Conservation (phyloP, 1,284 basidiomycete species). For the Ceratobasidium papillatum region DNA sequence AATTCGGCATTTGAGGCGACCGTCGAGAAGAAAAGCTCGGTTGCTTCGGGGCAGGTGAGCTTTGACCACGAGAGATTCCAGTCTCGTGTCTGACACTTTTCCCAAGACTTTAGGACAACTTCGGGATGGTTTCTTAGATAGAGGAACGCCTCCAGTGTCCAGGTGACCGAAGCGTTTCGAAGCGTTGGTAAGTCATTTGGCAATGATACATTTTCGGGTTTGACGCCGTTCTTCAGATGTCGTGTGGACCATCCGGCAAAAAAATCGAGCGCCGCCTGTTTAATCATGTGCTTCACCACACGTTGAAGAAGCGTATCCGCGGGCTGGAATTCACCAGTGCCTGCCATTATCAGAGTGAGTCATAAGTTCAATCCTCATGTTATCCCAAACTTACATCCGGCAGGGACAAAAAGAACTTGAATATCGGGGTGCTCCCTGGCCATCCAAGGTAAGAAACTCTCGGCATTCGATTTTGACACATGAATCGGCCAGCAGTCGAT, state of each 20-base stretch:
- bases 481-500: not conserved
- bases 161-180: slow-evolving; percentile 1
- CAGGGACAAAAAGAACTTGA: not conserved
- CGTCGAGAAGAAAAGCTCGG: not conserved
- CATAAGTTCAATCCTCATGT: not conserved
- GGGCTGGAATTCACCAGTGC: slow-evolving; percentile 9
- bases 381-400: not conserved
- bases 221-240: not conserved
- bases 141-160: not conserved
- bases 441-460: slow-evolving; percentile 1
- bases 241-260: not conserved
- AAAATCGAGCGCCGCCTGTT: not conserved
- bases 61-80: slow-evolving; percentile 21
- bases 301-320: slow-evolving; percentile 4
- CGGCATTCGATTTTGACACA: not conserved
- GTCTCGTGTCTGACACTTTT: slow-evolving; percentile 1
- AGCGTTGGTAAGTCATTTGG: slow-evolving; percentile 1
- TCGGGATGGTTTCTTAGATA: slow-evolving; percentile 11
- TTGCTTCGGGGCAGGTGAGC: slow-evolving; percentile 17
- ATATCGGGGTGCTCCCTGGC: not conserved
- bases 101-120: not conserved
- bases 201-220: not conserved
- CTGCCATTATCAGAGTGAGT: not conserved
- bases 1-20: not conserved
- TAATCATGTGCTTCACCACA: slow-evolving; percentile 7